Evolutionary conservation across 768 basidiomycete species (phyloP), one percentile per base, ranked within the genome.

Genomic region (Naganishia friedmannii): DNA sequence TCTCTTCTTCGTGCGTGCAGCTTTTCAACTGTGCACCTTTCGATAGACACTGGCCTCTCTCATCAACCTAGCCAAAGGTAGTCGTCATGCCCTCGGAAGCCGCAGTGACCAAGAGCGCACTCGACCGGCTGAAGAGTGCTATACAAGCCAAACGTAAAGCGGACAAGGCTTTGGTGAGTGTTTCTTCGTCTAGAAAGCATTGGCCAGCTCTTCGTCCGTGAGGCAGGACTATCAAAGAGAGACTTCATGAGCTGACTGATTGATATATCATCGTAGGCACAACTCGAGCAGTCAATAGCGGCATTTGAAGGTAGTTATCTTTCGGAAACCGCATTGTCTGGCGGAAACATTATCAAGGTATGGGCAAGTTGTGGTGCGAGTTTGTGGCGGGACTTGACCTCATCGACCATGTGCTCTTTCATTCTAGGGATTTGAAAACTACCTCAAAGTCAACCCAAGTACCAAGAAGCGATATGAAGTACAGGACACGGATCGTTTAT

Each of bases 121-220:
- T 63, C 57, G 68, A 69, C 31, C 87, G 94, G 0, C 82, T 98
- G 63, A 91, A 89, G 74, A 86, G 90, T 69, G 95, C 97, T 73
- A 98, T 97, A 74, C 86, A 90, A 74, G 92, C 91, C 76, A 98
- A 97, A 82, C 97, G 96, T 81, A 94, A 98, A 77, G 95, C 95
- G 2, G 95, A 72, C 57, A 53, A 60, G 39, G 37, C 55, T 28
- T 34, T 72, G 46, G 70, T 71, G 45, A 63, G 70, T 67, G 37
- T 39, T 42, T 23, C n/a, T n/a, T 45, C 37, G 6, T 54, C 46
- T 34, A 28, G 15, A 26, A 26, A 29, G 57, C 32, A 15, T 42
- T 17, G 42, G 9, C 15, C 42, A 4, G 7, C 2, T 42, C 15
- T 17, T 42, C 9, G 2, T 42, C 9, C 7, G 2, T 15, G 9